A percentile compares a stretch with the other conserved stretches of the same genome.
These are phyloP conservation scores for California macrophylla DNA, from an alignment of 441 rosid species.

Conservation along the genomic window DNA sequence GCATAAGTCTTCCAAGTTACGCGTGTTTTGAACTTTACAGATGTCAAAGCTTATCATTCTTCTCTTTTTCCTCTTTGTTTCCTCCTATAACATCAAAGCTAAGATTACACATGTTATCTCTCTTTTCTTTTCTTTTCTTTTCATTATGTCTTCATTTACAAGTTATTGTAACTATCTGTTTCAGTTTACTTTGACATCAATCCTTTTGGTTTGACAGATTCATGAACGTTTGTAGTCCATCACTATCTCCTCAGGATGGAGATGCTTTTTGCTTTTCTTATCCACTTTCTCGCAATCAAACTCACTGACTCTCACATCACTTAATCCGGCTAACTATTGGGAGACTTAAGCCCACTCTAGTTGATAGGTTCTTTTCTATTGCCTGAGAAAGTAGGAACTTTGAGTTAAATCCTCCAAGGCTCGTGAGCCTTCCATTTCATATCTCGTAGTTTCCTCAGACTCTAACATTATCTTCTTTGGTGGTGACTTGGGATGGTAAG, in stretches of 20 bases:
- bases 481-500: slow-evolving; percentile 8
- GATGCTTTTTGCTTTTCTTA: slow-evolving; percentile 25
- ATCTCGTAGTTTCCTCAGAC: slow-evolving; percentile 4
- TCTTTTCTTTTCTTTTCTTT: too few species aligned
- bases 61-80: too few species aligned
- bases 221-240: not conserved
- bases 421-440: not conserved
- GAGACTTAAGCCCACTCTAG: too few species aligned
- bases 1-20: not conserved
- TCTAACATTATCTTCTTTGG: slow-evolving; percentile 7
- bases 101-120: too few species aligned
- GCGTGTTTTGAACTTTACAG: not conserved
- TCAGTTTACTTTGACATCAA: not conserved
- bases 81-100: not conserved
- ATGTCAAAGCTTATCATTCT: not conserved
- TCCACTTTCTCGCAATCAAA: not conserved
- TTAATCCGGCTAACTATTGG: not conserved
- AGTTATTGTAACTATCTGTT: not conserved
- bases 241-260: slow-evolving; percentile 28
- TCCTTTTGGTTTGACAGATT: not conserved
- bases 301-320: too few species aligned
- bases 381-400: too few species aligned
- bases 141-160: too few species aligned
- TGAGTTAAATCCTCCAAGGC: not conserved
- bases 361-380: not conserved